Evolutionary conservation across 305 asterid genomes (phyloP).

Genomic region (Coffea humblotiana): DNA sequence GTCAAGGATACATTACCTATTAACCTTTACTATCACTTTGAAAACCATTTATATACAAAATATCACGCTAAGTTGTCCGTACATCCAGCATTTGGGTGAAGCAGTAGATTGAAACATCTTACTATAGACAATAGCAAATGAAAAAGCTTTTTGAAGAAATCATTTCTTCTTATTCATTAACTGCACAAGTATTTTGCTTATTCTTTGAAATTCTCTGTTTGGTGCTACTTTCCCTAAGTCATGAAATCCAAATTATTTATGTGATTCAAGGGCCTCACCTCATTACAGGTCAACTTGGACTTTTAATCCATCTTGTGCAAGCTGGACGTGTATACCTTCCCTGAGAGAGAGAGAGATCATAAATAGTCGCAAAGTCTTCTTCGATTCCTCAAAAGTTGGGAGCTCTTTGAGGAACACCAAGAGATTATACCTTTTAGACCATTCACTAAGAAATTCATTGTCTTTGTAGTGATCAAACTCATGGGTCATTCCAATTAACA

Average conservation of each 20-base stretch:
- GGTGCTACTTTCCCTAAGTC: not conserved
- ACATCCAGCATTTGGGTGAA: not conserved
- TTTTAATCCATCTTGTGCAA: constrained; percentile 81
- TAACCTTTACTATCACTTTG: not conserved
- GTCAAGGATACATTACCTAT: not conserved
- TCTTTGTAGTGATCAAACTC: constrained; percentile 92
- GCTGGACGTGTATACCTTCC: constrained; percentile 91
- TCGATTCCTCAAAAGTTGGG: not conserved
- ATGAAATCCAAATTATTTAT: not conserved
- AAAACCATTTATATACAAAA: not conserved
- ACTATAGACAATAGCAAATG: not conserved
- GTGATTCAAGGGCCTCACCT: constrained; percentile 31
- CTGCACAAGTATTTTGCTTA: not conserved
- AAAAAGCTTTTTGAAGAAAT: not conserved
- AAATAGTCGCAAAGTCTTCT: constrained; percentile 5
- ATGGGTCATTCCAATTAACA: constrained; percentile 94
- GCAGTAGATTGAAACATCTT: not conserved
- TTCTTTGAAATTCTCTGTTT: not conserved
- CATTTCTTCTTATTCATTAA: not conserved
- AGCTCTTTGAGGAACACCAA: constrained; percentile 7
- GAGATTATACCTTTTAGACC: constrained; percentile 74
- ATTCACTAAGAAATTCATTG: constrained; percentile 76
- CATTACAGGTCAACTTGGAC: constrained; percentile 58
- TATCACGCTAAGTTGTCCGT: not conserved
- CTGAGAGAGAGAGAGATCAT: constrained; percentile 41